Base-by-base conservation (phyloP, 805 yeast species). In the Pichia exigua region DNA sequence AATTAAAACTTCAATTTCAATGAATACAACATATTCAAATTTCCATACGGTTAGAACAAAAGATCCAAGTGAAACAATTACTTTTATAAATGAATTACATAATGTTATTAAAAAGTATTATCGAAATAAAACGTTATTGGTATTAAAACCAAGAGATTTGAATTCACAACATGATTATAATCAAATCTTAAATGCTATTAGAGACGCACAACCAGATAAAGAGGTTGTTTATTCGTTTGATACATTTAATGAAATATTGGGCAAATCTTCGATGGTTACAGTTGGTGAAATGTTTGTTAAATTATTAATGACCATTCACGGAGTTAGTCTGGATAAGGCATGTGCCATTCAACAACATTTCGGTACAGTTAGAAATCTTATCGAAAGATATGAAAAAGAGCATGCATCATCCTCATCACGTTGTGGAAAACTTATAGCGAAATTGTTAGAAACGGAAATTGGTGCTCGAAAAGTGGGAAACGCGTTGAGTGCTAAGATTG, bases 271-370 rank as follows among this genome's bases (percentile, higher is more conserved):
- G 26, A 70, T 83, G 72, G 72, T 77, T 61, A 86, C 96, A 0
- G 80, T 88, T 0, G 81, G 80, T 45, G 97, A 92, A 55, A 69
- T 88, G 59, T 92, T 82, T 59, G 69, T 89, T 2, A 73, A 78
- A 44, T 81, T 89, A 83, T 74, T 94, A 22, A 80, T 90, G 85
- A 78, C 90, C 3, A 76, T 86, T 2, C 76, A 79, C 54, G 99
- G 98, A 0, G 73, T 94, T 1, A 81, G 96, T 0, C 68, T 87
- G 30, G 97, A 92, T 56, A 89, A 87, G 63, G 99, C 99, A 0
- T 62, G 81, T 11, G 79, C 80, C 9, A 81, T 94, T 11, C 97
- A 91, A 66, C 71, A 72, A 20, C 64, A 74, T 42, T 94, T 74
- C 61, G 80, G 81, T 2, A 91, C 97, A 0, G 94, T 97, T 0